These are phyloP conservation scores for Cryptococcus depauperatus DNA, from an alignment of 1,284 basidiomycete species.

Conservation along the genomic window DNA sequence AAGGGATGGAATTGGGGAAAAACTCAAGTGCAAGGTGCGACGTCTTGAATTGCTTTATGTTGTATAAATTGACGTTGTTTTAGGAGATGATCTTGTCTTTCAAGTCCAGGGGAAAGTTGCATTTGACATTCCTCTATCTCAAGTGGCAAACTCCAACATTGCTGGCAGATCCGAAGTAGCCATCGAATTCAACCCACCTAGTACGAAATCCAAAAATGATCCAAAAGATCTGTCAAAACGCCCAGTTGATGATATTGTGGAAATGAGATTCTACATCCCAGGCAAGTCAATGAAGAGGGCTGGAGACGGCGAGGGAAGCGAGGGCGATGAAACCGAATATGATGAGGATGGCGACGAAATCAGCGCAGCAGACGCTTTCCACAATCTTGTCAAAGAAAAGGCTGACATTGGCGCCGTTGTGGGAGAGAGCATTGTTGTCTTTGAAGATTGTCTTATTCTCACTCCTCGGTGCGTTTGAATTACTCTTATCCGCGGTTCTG, in stretches of 20 bases:
- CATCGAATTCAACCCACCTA: conserved; percentile 71
- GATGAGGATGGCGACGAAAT: conserved; percentile 52
- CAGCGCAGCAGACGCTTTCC: conserved; percentile 91
- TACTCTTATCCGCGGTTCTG: not conserved
- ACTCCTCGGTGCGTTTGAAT: conserved; percentile 58
- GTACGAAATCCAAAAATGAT: conserved; percentile 37
- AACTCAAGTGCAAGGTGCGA: conserved; percentile 79
- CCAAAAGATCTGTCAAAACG: conserved; percentile 48
- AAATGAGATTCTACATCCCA: conserved; percentile 94
- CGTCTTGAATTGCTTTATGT: not conserved
- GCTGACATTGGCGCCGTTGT: conserved; percentile 89
- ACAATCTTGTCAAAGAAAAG: conserved; percentile 91
- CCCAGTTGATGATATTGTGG: conserved; percentile 73
- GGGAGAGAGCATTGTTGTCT: conserved; percentile 88
- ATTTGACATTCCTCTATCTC: conserved; percentile 80
- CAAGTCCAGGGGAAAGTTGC: conserved; percentile 80
- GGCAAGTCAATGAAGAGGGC: conserved; percentile 52
- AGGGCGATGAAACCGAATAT: conserved; percentile 51
- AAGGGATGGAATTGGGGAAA: conserved; percentile 99
- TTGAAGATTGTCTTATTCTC: conserved; percentile 92
- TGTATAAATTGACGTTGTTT: not conserved
- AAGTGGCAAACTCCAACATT: conserved; percentile 96
- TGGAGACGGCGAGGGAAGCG: conserved; percentile 60
- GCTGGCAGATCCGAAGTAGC: conserved; percentile 95
- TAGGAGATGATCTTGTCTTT: conserved; percentile 85